These are phyloP conservation scores for Phialophora tarda DNA, from an alignment of 2,329 filamentous ascomycete species.

Conservation along the genomic window DNA sequence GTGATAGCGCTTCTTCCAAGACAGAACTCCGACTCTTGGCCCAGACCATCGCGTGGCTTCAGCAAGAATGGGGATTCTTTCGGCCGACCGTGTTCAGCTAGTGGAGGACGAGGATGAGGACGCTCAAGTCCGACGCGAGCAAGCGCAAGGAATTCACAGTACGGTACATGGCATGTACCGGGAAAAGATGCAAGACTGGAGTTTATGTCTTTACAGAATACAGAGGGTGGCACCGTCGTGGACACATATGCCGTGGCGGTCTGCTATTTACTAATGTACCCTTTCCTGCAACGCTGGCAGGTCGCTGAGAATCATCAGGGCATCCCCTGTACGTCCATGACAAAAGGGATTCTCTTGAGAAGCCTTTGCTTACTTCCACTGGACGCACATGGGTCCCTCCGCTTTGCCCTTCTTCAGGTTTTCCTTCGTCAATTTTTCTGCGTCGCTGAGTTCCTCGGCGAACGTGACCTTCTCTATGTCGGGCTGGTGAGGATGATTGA, in stretches of 20 bases:
- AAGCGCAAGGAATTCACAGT: background rate
- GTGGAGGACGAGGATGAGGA: background rate
- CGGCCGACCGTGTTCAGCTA: background rate
- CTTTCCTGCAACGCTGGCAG: background rate
- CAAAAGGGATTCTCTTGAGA: background rate
- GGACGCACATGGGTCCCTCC: conserved; percentile 23
- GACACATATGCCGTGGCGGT: background rate
- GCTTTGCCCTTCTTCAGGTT: conserved; percentile 3
- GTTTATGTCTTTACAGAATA: background rate
- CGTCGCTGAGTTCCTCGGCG: background rate
- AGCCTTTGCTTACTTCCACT: conserved; percentile 18
- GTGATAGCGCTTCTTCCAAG: background rate
- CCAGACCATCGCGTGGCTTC: background rate
- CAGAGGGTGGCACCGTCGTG: background rate
- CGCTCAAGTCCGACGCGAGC: background rate
- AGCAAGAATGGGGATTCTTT: background rate
- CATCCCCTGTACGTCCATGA: background rate
- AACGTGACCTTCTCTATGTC: conserved; percentile 16
- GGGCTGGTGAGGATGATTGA: conserved; percentile 8
- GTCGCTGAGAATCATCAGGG: background rate
- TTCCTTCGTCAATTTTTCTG: conserved; percentile 1
- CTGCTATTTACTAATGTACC: background rate
- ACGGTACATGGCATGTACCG: background rate
- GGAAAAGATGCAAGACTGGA: background rate
- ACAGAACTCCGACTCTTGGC: background rate